Evolutionary conservation across 805 yeast genomes (phyloP).

Genomic region (Lipomyces kockii): DNA sequence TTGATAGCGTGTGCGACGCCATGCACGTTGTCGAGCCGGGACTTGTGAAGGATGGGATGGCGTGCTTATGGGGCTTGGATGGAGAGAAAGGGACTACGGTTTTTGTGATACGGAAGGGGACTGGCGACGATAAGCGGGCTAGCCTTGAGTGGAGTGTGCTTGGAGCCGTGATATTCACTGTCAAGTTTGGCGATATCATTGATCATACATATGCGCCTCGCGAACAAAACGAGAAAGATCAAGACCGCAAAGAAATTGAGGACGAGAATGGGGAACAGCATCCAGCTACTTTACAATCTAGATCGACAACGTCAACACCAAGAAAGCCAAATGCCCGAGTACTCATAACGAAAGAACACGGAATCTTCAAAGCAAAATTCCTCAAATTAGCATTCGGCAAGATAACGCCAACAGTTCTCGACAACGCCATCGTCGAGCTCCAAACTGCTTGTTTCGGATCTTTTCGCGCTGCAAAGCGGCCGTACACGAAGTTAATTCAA

Average conservation of each 20-base stretch:
- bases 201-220: constrained; percentile 1
- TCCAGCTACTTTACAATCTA: background rate
- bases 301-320: background rate
- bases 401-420: constrained; percentile 1
- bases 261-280: constrained; percentile 1
- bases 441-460: constrained; percentile 17
- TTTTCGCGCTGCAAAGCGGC: background rate
- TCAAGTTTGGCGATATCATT: constrained; percentile 20
- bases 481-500: constrained; percentile 12
- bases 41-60: background rate
- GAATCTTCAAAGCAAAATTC: constrained; percentile 12
- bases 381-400: constrained; percentile 13
- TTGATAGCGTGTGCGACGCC: background rate
- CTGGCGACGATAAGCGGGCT: background rate
- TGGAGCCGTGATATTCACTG: constrained; percentile 23
- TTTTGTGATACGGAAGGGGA: background rate
- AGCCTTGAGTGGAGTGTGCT: constrained; percentile 16
- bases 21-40: background rate
- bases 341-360: background rate
- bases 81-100: background rate
- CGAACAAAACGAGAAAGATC: constrained; percentile 4
- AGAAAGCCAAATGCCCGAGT: background rate
- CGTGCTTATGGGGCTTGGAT: background rate
- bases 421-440: constrained; percentile 12
- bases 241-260: background rate